Evolutionary conservation across 441 rosid species (phyloP), one percentile per base, ranked within the genome.

Genomic region (Metrosideros polymorpha): DNA sequence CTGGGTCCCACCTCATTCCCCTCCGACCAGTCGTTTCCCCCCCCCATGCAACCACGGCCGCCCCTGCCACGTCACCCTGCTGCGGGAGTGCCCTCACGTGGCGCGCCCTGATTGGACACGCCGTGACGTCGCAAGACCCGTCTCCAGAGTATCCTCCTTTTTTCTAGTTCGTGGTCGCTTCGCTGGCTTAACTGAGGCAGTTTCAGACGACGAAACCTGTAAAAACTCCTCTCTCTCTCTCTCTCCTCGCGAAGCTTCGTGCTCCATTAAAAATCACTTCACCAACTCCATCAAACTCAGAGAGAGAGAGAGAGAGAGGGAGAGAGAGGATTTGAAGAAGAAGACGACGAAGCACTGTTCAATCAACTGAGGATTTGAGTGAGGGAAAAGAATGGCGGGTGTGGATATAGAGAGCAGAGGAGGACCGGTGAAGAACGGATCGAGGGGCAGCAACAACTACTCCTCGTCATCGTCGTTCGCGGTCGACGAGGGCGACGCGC

Each of bases 401-500:
- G 88, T 88, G 50, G 87, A 17, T 42, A 85, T 84, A 79, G 88
- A 86, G 88, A 89, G 84, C 87, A 87, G 93, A 84, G 86, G 87
- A 63, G 79, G n/a, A 25, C 79, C 59, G 57, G 50, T 29, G 47
- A 61, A 82, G 85, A 22, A 43, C 45, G 43, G 30, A 59, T 22
- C 45, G 9, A 77, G 82, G 39, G 22, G 49, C 79, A 43, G 79
- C 79, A 56, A 82, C 53, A 85, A 77, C 47, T 88, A 87, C 54
- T 71, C 89, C 15, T 86, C 92, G 27, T 88, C 95, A 66, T 88
- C 94, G 6, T 50, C 92, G 51, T 85, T 86, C 30, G 17, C 82
- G 84, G 85, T 90, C 17, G 95, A 93, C 25, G 91, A 93, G 4
- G 61, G 77, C 30, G 93, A 89, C 55, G 82, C 86, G n/a, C 90